Base-by-base conservation (phyloP, 176 grass and related monocot species). In the Canna indica region DNA sequence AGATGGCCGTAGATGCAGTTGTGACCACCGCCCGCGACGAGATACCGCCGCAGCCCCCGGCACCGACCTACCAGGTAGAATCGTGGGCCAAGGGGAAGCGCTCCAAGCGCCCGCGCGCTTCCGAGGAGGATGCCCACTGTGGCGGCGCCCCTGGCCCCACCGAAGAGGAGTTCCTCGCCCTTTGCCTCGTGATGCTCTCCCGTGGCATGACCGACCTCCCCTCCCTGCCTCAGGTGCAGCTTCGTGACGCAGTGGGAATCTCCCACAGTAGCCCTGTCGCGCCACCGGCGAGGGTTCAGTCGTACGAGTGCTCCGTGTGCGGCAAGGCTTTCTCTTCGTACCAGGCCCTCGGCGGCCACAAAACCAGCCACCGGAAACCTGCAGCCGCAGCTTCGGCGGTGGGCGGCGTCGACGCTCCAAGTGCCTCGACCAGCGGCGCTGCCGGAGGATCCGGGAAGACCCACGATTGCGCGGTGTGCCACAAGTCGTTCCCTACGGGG, bases 261-360 rank as follows among this genome's bases (percentile, higher is more conserved):
- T n/a, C n/a, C 27, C 36, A 7, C n/a, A 34, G 30, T 22, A 3
- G n/a, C 48, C 70, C 2, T 16, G 59, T 14, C 5, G 13, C 32
- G 70, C 6, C 48, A 31, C 53, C 71, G 13, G 20, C 32, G 53
- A 42, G 39, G 36, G 0, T 25, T 33, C 33, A 25, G 35, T 39
- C 35, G 18, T 41, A 73, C 25, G 25, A 17, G 53, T 73, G 71
- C 36, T 73, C 71, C 56, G 54, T 59, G 22, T 73, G 71, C 25
- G 71, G 71, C 25, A 73, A 73, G 71, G 25, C 13, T 20, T 73
- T 73, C 36, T 13, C 53, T 9, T 73, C 54, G 24, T 73, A 73
- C 71, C 71, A 73, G 52, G 71, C 71, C 4, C 71, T 73, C n/a
- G 71, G 71, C 11, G 71, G 71, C 36, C 71, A 73, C 71, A 73